Evolutionary conservation across 2,329 filamentous ascomycete genomes (phyloP).

Genomic region (Rhinocladiella similis): DNA sequence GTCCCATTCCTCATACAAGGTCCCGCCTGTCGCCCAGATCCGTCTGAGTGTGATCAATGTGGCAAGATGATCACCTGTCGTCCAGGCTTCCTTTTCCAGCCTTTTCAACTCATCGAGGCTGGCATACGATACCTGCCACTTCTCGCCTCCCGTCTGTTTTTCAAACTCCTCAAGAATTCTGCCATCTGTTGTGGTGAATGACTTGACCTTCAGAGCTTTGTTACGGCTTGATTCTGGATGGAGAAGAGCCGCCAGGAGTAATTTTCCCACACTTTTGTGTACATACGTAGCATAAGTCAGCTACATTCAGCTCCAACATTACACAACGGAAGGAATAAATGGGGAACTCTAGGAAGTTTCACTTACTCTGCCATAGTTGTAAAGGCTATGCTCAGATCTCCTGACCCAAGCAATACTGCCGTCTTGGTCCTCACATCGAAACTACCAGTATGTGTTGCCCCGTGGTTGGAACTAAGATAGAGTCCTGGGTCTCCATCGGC

Average conservation of each 20-base stretch:
- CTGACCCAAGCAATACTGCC: slow-evolving; percentile 63
- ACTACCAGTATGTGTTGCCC: slow-evolving; percentile 47
- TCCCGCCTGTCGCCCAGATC: slow-evolving; percentile 72
- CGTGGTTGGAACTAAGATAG: slow-evolving; percentile 48
- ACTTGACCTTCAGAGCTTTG: slow-evolving; percentile 66
- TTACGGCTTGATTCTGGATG: slow-evolving; percentile 56
- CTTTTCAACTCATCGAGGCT: slow-evolving; percentile 55
- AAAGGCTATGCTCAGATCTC: slow-evolving; percentile 62
- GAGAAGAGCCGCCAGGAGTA: slow-evolving; percentile 62
- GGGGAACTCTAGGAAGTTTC: background rate
- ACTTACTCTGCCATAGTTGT: slow-evolving; percentile 71
- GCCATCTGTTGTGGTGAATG: slow-evolving; percentile 65
- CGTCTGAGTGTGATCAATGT: slow-evolving; percentile 61
- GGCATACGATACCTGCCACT: slow-evolving; percentile 56
- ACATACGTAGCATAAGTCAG: background rate
- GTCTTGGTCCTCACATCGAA: slow-evolving; percentile 59
- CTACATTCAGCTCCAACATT: background rate
- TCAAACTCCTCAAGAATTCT: slow-evolving; percentile 66
- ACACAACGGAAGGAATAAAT: background rate
- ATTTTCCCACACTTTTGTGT: slow-evolving; percentile 55
- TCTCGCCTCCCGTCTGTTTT: slow-evolving; percentile 57
- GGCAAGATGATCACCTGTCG: slow-evolving; percentile 51
- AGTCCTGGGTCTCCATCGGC: slow-evolving; percentile 49
- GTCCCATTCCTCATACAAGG: slow-evolving; percentile 67
- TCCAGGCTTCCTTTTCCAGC: slow-evolving; percentile 61